Evolutionary conservation across 306 rosid genomes (phyloP).

Genomic region (Cicer arietinum): DNA sequence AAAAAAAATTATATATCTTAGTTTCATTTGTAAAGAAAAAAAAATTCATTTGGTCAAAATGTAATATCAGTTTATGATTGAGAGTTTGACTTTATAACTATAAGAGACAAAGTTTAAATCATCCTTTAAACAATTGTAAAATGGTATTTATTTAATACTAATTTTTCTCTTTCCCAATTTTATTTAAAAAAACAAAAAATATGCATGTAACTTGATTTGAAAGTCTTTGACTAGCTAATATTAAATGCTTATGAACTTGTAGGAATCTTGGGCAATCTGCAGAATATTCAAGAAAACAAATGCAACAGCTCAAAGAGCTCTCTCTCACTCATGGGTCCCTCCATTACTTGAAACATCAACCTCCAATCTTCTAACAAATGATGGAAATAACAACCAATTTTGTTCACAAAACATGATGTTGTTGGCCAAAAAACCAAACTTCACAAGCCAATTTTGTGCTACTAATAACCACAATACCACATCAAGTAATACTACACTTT

Average conservation of each 20-base stretch:
- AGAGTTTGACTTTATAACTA: too few species aligned
- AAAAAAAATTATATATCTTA: too few species aligned
- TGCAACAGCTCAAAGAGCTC: constrained; percentile 74
- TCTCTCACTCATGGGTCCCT: constrained; percentile 77
- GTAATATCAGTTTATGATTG: too few species aligned
- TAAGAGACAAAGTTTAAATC: too few species aligned
- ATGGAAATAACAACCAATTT: constrained; percentile 46
- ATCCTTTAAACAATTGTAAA: too few species aligned
- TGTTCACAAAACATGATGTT: constrained; percentile 45
- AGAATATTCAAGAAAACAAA: constrained; percentile 88
- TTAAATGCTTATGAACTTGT: constrained; percentile 36
- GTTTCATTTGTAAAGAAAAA: too few species aligned
- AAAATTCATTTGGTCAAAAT: too few species aligned
- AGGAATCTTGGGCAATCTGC: constrained; percentile 95
- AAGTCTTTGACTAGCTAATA: not conserved
- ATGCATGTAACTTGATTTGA: not conserved
- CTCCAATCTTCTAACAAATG: constrained; percentile 46
- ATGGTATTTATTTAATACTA: too few species aligned
- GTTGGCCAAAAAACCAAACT: constrained; percentile 45
- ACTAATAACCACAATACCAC: constrained; percentile 41
- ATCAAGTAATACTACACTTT: constrained; percentile 23
- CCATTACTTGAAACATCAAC: constrained; percentile 53
- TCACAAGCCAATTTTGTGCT: constrained; percentile 46
- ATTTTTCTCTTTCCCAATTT: too few species aligned
- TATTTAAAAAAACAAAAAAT: too few species aligned